These are phyloP conservation scores for Neoscytalidium dimidiatum DNA, from an alignment of 2,329 filamentous ascomycete species.

Conservation along the genomic window DNA sequence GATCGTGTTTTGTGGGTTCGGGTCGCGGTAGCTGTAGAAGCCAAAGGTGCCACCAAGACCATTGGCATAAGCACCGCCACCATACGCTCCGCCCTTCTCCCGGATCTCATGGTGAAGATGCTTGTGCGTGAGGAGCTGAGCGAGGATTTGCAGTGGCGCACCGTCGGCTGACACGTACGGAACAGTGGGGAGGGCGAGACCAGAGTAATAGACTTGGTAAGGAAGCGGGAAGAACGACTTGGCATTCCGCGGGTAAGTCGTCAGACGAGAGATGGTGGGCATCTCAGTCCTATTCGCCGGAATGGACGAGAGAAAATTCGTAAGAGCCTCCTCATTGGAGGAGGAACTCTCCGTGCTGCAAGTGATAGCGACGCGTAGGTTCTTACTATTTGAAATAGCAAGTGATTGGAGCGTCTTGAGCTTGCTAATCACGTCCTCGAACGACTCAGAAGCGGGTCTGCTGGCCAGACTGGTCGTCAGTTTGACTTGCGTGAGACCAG, in stretches of 20 bases:
- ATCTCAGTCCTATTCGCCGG: slow-evolving; percentile 43
- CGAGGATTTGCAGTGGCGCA: slow-evolving; percentile 82
- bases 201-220: slow-evolving; percentile 96
- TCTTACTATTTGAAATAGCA: slow-evolving; percentile 67
- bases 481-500: slow-evolving; percentile 87
- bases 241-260: slow-evolving; percentile 43
- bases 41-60: slow-evolving; percentile 83
- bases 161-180: slow-evolving; percentile 76
- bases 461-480: slow-evolving; percentile 77
- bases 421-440: slow-evolving; percentile 76
- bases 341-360: slow-evolving; percentile 74
- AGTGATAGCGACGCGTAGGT: slow-evolving; percentile 78
- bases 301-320: slow-evolving; percentile 68
- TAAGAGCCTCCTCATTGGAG: slow-evolving; percentile 70
- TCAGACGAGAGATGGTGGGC: slow-evolving; percentile 26
- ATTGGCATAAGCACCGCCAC: slow-evolving; percentile 82
- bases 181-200: slow-evolving; percentile 76
- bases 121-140: slow-evolving; percentile 92
- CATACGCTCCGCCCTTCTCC: slow-evolving; percentile 96
- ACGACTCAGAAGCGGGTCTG: slow-evolving; percentile 66
- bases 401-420: slow-evolving; percentile 83
- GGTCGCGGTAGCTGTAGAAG: slow-evolving; percentile 96
- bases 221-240: slow-evolving; percentile 92
- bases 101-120: slow-evolving; percentile 96
- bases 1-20: slow-evolving; percentile 87